phyloP scores from a whole-genome alignment of 2,329 filamentous ascomycete species.

The Leptographium procerum region DNA sequence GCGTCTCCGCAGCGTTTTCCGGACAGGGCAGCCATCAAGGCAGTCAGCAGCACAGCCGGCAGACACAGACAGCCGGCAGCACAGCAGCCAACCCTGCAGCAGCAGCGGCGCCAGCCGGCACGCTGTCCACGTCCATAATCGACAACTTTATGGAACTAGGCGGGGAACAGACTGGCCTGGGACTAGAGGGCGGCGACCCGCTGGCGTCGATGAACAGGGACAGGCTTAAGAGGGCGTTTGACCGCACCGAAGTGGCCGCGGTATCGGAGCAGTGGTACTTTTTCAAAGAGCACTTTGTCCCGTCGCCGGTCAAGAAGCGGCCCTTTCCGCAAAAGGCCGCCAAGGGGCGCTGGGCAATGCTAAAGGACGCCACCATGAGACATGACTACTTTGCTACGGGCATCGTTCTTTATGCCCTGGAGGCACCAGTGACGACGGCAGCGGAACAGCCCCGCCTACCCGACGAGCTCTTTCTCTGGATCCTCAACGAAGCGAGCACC shows the following conservation, averaged over 20 bases:
- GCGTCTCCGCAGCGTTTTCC: conserved; percentile 25
- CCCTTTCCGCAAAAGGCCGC: conserved; percentile 27
- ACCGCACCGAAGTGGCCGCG: conserved; percentile 32
- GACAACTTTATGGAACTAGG: conserved; percentile 16
- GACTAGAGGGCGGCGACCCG: neutral
- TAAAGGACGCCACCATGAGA: conserved; percentile 37
- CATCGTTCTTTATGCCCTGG: conserved; percentile 40
- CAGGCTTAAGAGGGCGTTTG: conserved; percentile 33
- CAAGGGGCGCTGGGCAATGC: conserved; percentile 32
- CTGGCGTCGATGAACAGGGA: conserved; percentile 19
- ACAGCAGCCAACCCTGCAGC: neutral
- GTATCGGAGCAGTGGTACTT: conserved; percentile 36
- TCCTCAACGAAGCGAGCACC: conserved; percentile 45
- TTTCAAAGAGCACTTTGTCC: conserved; percentile 27
- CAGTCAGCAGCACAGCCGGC: neutral
- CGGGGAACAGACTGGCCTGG: neutral
- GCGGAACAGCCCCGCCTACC: conserved; percentile 33
- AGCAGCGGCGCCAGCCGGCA: neutral
- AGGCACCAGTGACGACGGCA: too few relatives aligned
- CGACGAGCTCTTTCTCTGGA: conserved; percentile 56
- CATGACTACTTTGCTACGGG: conserved; percentile 52
- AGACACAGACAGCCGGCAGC: neutral
- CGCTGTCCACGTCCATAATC: conserved; percentile 18
- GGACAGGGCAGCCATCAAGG: conserved; percentile 11
- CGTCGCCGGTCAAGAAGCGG: conserved; percentile 14